These are phyloP conservation scores for Yamadazyma friedrichii DNA, from an alignment of 1,139 yeast species.

Conservation along the genomic window DNA sequence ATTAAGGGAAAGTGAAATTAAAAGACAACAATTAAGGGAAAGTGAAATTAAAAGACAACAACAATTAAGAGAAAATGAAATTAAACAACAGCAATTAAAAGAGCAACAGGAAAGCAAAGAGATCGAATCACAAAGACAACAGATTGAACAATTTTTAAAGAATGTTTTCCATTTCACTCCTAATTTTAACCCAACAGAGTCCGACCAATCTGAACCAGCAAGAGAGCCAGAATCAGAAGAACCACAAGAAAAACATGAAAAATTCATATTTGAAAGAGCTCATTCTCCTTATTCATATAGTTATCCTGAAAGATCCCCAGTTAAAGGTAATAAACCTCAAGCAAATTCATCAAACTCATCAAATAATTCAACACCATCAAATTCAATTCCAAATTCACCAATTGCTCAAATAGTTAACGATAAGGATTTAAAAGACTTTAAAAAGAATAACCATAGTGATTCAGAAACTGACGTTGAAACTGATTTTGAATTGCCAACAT, in stretches of 20 bases:
- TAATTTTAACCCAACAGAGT: slow-evolving; percentile 6
- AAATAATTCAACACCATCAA: slow-evolving; percentile 5
- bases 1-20: background rate
- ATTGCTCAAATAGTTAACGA: slow-evolving; percentile 14
- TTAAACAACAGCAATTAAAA: background rate
- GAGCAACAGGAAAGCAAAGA: slow-evolving; percentile 6
- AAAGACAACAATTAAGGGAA: slow-evolving; percentile 10
- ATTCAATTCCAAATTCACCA: slow-evolving; percentile 4
- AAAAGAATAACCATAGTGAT: slow-evolving; percentile 2
- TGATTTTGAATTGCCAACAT: slow-evolving; percentile 6
- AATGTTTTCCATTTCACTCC: slow-evolving; percentile 9
- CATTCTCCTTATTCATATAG: slow-evolving; percentile 5
- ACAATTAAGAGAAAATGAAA: background rate
- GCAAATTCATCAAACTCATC: background rate
- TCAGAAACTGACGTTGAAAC: slow-evolving; percentile 13
- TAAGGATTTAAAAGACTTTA: slow-evolving; percentile 2
- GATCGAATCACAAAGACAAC: slow-evolving; percentile 10
- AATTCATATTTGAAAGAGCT: background rate
- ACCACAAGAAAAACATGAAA: background rate
- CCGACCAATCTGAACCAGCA: background rate
- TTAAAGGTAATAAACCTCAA: background rate
- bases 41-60: slow-evolving; percentile 26
- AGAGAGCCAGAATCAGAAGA: background rate
- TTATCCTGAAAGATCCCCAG: background rate
- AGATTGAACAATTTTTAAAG: slow-evolving; percentile 16